Evolutionary conservation across 2,329 filamentous ascomycete genomes (phyloP).

Genomic region (Cladobotryum mycophilum): DNA sequence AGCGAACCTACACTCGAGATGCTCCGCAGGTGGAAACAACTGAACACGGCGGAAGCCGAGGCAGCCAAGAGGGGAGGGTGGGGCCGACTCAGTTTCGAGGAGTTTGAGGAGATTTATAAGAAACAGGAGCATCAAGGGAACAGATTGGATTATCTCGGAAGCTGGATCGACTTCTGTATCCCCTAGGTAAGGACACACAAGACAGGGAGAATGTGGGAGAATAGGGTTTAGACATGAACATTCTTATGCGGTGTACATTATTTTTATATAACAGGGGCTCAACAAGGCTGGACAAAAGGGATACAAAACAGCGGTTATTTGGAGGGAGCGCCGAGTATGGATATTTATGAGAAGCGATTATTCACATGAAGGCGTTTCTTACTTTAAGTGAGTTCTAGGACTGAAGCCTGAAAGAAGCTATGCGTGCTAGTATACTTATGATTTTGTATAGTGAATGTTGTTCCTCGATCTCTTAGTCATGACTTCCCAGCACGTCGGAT

Average conservation of each 20-base stretch:
- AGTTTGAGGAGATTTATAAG: conserved; percentile 73
- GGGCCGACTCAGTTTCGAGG: conserved; percentile 68
- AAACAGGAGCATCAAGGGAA: conserved; percentile 56
- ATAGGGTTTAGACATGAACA: background rate
- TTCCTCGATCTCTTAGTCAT: too few species aligned
- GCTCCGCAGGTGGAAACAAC: conserved; percentile 44
- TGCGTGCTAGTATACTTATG: too few species aligned
- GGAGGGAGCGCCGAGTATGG: background rate
- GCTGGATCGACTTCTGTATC: conserved; percentile 82
- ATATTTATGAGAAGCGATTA: background rate
- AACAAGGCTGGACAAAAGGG: background rate
- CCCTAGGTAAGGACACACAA: conserved; percentile 35
- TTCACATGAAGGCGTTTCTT: too few species aligned
- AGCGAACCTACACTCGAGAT: conserved; percentile 23
- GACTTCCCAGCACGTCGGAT: too few species aligned
- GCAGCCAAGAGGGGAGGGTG: conserved; percentile 68
- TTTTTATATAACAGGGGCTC: background rate
- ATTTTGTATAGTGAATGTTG: too few species aligned
- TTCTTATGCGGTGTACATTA: conserved; percentile 4
- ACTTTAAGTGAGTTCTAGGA: too few species aligned
- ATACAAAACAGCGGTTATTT: background rate
- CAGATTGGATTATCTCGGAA: conserved; percentile 73
- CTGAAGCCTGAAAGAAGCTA: too few species aligned
- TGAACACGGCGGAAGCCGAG: conserved; percentile 62
- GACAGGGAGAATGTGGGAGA: background rate